Base-by-base conservation (phyloP, 2,329 filamentous ascomycete genomes). In the Lasiodiplodia citricola region DNA sequence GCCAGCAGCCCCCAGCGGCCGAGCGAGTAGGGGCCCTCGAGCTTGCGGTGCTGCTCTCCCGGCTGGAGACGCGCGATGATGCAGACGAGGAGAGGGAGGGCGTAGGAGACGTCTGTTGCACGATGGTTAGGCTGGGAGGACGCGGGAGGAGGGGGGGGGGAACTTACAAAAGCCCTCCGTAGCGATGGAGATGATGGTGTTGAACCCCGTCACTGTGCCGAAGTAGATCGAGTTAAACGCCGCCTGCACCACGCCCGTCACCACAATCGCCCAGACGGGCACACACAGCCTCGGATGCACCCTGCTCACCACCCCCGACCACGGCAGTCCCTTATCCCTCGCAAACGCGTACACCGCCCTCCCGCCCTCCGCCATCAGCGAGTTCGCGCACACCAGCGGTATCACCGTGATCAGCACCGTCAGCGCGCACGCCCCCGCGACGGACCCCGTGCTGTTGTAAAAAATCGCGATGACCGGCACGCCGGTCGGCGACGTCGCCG, bases 211-310 rank as follows among this genome's bases (percentile, higher is more conserved):
- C 1, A 81, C 80, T 0, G 84, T 86, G 1, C 85, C 85, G 68
- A 87, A 87, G 70, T 87, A 86, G 56, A 87, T 87, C 14, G 83
- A 83, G 70, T 86, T 83, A 60, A 88, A 81, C 0, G 83, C 85
- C 69, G 87, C 80, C 70, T 88, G 86, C 2, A 87, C 79, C 0
- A 81, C 69, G 0, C 80, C 76, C 0, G 83, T 83, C 2, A 86
- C 72, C 0, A 87, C 69, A 7, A 87, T 78, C 0, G 85, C 84
- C 68, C 83, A 81, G 2, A 86, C 79, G 0, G 86, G 86, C 3
- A 86, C 82, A 21, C 84, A 78, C 41, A 80, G 78, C 70, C 80
- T 83, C 18, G 72, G 70, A 50, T 85, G 81, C 7, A 87, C 83
- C 67, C 78, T 84, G 71, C 81, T 81, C 50, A 86, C 77, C 10